Evolutionary conservation across 441 rosid species (phyloP).

Genomic region (Erodium trifolium): DNA sequence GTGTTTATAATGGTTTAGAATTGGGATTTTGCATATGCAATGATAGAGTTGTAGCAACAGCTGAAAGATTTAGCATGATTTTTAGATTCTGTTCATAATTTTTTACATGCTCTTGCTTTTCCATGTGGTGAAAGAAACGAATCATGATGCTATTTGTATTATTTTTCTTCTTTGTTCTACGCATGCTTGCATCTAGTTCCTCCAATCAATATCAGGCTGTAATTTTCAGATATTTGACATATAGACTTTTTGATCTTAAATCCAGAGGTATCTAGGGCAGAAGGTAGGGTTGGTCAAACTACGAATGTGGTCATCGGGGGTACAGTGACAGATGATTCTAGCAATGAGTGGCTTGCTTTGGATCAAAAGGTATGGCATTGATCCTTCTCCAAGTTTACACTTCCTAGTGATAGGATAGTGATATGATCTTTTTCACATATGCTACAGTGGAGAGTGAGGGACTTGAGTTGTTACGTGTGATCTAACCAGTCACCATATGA

Average conservation of each 20-base stretch:
- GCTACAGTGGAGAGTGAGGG: neutral
- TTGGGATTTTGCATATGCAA: neutral
- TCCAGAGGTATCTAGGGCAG: slow-evolving; percentile 81
- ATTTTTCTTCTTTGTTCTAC: neutral
- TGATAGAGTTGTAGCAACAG: neutral
- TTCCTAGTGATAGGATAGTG: neutral
- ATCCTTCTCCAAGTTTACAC: neutral
- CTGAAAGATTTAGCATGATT: neutral
- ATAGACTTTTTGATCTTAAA: slow-evolving; percentile 11
- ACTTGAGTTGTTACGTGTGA: neutral
- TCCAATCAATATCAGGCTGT: neutral
- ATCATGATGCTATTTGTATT: neutral
- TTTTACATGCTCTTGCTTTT: neutral
- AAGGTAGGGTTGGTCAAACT: slow-evolving; percentile 89
- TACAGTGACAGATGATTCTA: slow-evolving; percentile 78
- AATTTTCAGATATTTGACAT: slow-evolving; percentile 5
- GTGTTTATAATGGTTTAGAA: neutral
- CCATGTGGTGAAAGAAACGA: neutral
- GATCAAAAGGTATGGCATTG: slow-evolving; percentile 70
- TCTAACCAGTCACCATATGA: neutral
- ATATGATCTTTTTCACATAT: no score
- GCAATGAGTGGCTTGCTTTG: slow-evolving; percentile 78
- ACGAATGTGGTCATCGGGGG: slow-evolving; percentile 91
- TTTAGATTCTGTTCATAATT: neutral
- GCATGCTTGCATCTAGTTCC: neutral